Percentiles rank a stretch among this genome's conserved stretches.
Conservation (phyloP, 2,329 filamentous ascomycete genomes). For the Alternaria alternata region DNA sequence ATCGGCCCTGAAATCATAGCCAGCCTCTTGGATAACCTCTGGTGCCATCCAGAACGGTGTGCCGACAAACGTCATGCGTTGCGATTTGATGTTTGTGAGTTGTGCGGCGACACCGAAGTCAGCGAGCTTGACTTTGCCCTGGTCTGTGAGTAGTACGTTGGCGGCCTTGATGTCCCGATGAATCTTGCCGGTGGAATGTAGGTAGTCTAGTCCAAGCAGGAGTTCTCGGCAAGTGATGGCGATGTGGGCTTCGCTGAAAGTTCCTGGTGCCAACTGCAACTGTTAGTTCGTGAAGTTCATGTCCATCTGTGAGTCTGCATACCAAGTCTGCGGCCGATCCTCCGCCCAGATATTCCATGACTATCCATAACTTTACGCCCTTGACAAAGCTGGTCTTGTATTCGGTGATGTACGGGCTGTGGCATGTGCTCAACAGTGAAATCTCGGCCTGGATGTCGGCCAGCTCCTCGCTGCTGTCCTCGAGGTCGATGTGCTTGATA, state of each 20-base stretch:
- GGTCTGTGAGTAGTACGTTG: conserved; percentile 90
- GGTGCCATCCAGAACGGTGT: conserved; percentile 99
- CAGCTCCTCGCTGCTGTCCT: conserved; percentile 98
- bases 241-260: conserved; percentile 88
- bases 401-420: conserved; percentile 91
- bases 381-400: conserved; percentile 97
- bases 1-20: conserved; percentile 96
- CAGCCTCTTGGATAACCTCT: conserved; percentile 96
- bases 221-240: conserved; percentile 94
- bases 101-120: conserved; percentile 98
- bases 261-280: conserved; percentile 81
- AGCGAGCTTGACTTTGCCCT: conserved; percentile 91
- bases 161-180: conserved; percentile 97
- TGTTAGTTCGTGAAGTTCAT: conserved; percentile 27
- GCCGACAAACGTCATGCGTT: conserved; percentile 98
- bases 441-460: conserved; percentile 98
- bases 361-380: conserved; percentile 97
- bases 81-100: conserved; percentile 95
- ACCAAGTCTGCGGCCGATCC: conserved; percentile 95
- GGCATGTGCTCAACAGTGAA: conserved; percentile 91
- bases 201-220: conserved; percentile 87
- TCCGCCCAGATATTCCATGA: conserved; percentile 97
- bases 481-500: conserved; percentile 98
- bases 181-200: conserved; percentile 93
- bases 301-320: conserved; percentile 41